Conservation (phyloP, 352 stramenopile species). For the Pythium dissotocum region DNA sequence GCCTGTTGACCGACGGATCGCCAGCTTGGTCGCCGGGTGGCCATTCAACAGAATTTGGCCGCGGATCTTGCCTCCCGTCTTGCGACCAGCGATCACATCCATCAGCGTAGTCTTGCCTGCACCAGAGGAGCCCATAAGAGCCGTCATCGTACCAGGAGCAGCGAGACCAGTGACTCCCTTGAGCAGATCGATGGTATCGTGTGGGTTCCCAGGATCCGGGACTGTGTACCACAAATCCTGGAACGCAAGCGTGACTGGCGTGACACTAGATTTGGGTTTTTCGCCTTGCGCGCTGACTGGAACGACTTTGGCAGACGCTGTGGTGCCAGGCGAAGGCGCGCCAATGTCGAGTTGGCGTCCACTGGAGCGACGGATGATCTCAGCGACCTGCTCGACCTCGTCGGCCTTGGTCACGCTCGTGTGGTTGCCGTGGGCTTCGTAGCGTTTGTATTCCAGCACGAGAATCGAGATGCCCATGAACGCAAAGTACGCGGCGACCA, state of each 20-base stretch:
- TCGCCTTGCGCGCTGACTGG: not conserved
- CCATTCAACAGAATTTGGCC: conserved; percentile 90
- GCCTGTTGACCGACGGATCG: conserved; percentile 27
- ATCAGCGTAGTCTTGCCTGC: conserved; percentile 94
- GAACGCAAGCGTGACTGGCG: conserved; percentile 40
- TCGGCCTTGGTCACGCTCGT: not conserved
- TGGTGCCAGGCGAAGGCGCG: not conserved
- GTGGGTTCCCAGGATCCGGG: conserved; percentile 19
- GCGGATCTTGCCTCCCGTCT: conserved; percentile 80
- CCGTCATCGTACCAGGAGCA: conserved; percentile 49
- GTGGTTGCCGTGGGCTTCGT: conserved; percentile 24
- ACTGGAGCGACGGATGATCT: conserved; percentile 5
- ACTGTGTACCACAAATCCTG: conserved; percentile 47
- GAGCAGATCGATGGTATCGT: conserved; percentile 47
- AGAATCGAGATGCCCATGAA: conserved; percentile 27
- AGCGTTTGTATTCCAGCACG: conserved; percentile 31
- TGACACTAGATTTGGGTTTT: conserved; percentile 22
- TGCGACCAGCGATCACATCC: conserved; percentile 93
- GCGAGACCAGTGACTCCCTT: conserved; percentile 52
- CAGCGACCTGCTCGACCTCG: conserved; percentile 10
- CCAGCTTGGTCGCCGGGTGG: conserved; percentile 47
- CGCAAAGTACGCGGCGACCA: conserved; percentile 26
- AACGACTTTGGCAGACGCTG: conserved; percentile 13
- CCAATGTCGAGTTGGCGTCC: not conserved
- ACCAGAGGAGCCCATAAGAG: conserved; percentile 68